These are phyloP conservation scores for Tulasnella sp. DNA, from an alignment of 768 basidiomycete genomes.

Conservation along the genomic window DNA sequence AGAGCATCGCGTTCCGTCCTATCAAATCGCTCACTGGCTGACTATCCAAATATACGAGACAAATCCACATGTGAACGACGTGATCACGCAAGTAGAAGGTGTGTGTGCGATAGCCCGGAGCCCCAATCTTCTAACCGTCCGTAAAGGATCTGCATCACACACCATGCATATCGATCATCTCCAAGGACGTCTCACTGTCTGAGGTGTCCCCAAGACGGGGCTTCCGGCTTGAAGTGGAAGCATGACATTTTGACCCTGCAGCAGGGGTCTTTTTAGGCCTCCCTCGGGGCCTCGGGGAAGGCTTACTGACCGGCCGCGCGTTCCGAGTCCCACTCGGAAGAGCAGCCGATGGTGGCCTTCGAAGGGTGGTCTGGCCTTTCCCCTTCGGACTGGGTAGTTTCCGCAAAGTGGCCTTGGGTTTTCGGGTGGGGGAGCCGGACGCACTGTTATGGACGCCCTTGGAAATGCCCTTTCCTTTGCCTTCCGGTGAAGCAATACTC, in stretches of 20 bases:
- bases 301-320: neutral
- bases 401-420: too few species aligned
- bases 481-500: neutral
- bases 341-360: too few species aligned
- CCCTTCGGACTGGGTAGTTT: too few species aligned
- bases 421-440: neutral
- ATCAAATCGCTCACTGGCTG: too few species aligned
- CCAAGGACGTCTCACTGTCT: neutral
- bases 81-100: too few species aligned
- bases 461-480: neutral
- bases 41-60: too few species aligned
- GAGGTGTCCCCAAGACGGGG: neutral
- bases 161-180: constrained; percentile 4
- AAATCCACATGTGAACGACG: too few species aligned
- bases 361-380: neutral
- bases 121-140: too few species aligned
- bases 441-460: neutral
- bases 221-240: neutral
- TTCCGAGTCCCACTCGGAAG: neutral
- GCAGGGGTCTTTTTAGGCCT: neutral
- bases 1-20: too few species aligned
- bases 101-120: too few species aligned
- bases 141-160: too few species aligned
- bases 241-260: neutral
- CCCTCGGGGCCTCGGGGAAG: neutral